Conservation (phyloP, 164 flowering plant genomes). For the Warburgia ugandensis region DNA sequence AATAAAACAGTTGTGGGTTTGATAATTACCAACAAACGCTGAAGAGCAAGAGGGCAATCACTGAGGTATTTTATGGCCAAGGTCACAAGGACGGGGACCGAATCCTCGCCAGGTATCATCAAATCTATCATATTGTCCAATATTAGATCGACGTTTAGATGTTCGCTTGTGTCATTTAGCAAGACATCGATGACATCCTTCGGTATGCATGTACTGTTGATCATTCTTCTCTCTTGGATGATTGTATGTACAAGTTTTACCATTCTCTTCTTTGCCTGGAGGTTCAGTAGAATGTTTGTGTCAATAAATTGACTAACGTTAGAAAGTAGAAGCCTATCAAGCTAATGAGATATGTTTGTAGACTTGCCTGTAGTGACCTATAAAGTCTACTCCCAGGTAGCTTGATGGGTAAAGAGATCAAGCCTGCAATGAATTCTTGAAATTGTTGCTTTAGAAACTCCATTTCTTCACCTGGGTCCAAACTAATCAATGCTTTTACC, state of each 20-base stretch:
- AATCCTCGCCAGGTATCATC: constrained; percentile 97
- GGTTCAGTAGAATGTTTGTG: neutral
- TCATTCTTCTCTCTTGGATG: constrained; percentile 37
- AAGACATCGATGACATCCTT: constrained; percentile 72
- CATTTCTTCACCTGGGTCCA: constrained; percentile 73
- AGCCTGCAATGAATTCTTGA: constrained; percentile 68
- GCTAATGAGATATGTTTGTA: neutral
- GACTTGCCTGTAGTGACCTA: constrained; percentile 65
- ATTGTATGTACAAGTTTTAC: constrained; percentile 52
- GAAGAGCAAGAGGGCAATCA: constrained; percentile 71
- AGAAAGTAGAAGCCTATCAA: neutral
- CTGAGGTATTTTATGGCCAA: constrained; percentile 80
- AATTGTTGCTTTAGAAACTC: constrained; percentile 59
- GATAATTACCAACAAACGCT: constrained; percentile 46
- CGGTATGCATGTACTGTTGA: constrained; percentile 15
- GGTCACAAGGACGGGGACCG: constrained; percentile 83
- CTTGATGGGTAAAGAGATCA: constrained; percentile 73
- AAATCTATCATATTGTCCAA: constrained; percentile 82
- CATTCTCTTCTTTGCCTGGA: constrained; percentile 88
- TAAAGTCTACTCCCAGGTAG: constrained; percentile 70
- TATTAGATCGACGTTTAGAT: constrained; percentile 57
- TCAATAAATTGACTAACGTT: neutral
- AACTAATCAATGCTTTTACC: constrained; percentile 69
- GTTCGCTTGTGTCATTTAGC: constrained; percentile 39
- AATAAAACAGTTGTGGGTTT: neutral